These are phyloP conservation scores for Apiospora phragmitis DNA, from an alignment of 2,329 filamentous ascomycete species.

Conservation along the genomic window DNA sequence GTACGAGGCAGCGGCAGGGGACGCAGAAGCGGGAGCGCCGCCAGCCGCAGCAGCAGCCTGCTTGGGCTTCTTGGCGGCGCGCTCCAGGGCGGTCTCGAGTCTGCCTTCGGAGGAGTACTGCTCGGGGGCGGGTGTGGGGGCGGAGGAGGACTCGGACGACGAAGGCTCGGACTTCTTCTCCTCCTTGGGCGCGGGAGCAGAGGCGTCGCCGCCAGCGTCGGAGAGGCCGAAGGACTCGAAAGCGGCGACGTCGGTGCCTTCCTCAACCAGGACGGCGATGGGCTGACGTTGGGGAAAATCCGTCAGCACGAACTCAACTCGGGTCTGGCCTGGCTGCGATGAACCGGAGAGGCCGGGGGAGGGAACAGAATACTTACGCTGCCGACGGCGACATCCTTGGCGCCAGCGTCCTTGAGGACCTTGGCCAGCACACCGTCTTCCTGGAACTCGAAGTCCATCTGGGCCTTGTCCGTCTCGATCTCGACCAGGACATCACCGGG, in stretches of 20 bases:
- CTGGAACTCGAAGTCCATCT: slow-evolving; percentile 99
- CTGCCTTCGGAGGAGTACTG: slow-evolving; percentile 75
- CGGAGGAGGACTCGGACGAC: slow-evolving; percentile 58
- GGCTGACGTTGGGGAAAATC: slow-evolving; percentile 57
- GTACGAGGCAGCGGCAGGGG: slow-evolving; percentile 64
- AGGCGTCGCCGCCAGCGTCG: slow-evolving; percentile 82
- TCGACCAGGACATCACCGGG: slow-evolving; percentile 96
- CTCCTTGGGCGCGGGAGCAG: slow-evolving; percentile 64
- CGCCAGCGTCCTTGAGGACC: slow-evolving; percentile 87
- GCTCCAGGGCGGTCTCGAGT: slow-evolving; percentile 81
- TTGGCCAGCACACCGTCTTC: slow-evolving; percentile 96
- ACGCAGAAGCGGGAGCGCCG: slow-evolving; percentile 49
- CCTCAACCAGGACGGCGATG: slow-evolving; percentile 92
- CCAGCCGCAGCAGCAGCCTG: slow-evolving; percentile 72
- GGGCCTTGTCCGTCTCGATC: slow-evolving; percentile 99
- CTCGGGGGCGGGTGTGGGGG: slow-evolving; percentile 56
- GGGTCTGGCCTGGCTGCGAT: background rate
- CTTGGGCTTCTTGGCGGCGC: slow-evolving; percentile 86
- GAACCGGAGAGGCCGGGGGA: slow-evolving; percentile 1
- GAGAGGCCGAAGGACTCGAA: slow-evolving; percentile 87
- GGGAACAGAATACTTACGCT: slow-evolving; percentile 65
- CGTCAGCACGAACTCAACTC: slow-evolving; percentile 17
- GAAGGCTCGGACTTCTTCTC: slow-evolving; percentile 66
- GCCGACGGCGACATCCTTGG: slow-evolving; percentile 92
- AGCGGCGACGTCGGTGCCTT: slow-evolving; percentile 80